Evolutionary conservation across 2,329 filamentous ascomycete genomes (phyloP), one percentile per base, ranked within the genome.

Genomic region (Epichloe sp.): DNA sequence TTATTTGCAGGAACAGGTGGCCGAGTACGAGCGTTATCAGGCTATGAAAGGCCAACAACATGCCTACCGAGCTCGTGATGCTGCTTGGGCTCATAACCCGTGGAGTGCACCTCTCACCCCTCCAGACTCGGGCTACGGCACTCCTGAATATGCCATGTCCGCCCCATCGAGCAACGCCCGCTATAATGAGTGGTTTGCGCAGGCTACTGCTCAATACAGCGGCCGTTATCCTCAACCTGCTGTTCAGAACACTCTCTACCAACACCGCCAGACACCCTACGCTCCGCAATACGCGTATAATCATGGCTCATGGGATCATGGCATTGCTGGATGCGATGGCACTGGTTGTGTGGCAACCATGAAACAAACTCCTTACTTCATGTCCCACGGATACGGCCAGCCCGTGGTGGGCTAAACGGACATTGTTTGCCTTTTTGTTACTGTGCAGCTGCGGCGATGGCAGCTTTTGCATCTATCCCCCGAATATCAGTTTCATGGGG

Each of bases 111-210:
- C 76, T 6, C 64, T 80, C 52, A 80, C 78, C 0, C 78, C 78
- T 2, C 78, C 78, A 1, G 78, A 81, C 55, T 81, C 78, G 19
- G 78, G 78, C 5, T 81, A 81, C 52, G 77, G 77, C 43, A 82
- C 78, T 0, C 78, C 78, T 4, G 78, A 81, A 57, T 78, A 80
- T 55, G 66, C 71, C 47, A 72, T 75, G 62, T 79, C 77, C 42
- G 74, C 77, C 4, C 70, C 76, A 0, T 74, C 76, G 1, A 70
- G 71, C 56, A 79, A 79, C 51, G 67, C 72, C 21, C 74, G 71
- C 37, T 80, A 80, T 63, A 74, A 77, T 26, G 78, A 81, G 43
- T 81, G 75, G 75, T 79, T 80, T 53, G 65, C 68, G 8, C 69
- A 73, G 52, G 67, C 68, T 40, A 62, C 67, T 21, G 65, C 66